phyloP scores from a whole-genome alignment of 176 grass and related monocot genomes.

The Otatea glauca region DNA sequence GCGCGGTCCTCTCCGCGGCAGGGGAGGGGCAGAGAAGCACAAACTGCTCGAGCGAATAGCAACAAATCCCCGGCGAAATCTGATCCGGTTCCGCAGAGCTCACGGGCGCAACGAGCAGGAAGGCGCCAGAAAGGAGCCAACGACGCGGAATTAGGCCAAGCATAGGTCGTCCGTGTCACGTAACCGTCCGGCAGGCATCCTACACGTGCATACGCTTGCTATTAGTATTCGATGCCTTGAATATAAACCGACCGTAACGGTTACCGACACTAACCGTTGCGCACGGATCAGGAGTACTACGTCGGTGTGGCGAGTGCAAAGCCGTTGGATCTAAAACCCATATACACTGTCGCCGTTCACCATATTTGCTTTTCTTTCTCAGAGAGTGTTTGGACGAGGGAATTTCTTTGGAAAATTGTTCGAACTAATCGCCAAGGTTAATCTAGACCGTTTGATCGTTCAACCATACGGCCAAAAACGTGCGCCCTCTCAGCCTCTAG shows the following conservation, averaged over 20 bases:
- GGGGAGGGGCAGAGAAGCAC: not conserved
- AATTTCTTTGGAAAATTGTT: not conserved
- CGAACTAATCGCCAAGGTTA: not conserved
- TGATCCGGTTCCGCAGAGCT: slow-evolving; percentile 20
- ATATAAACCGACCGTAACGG: not conserved
- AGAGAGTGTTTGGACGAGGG: not conserved
- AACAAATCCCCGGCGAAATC: slow-evolving; percentile 28
- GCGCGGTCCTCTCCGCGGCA: not conserved
- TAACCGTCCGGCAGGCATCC: not conserved
- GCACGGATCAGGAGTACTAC: not conserved
- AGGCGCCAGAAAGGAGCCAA: not conserved
- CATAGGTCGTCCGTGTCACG: not conserved
- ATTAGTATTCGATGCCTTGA: not conserved
- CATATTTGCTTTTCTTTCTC: too few relatives aligned
- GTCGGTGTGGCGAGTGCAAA: not conserved
- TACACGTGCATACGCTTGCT: slow-evolving; percentile 13
- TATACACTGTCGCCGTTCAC: not conserved
- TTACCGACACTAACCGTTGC: not conserved
- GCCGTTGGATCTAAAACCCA: not conserved
- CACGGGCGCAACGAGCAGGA: slow-evolving; percentile 26
- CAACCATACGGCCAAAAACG: not conserved
- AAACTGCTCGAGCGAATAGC: not conserved
- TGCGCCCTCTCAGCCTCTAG: not conserved
- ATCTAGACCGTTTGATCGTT: too few relatives aligned
- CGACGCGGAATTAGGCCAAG: not conserved